These are phyloP conservation scores for Cavenderia fasciculata DNA, from an alignment of 78 protist genomes.

Conservation along the genomic window DNA sequence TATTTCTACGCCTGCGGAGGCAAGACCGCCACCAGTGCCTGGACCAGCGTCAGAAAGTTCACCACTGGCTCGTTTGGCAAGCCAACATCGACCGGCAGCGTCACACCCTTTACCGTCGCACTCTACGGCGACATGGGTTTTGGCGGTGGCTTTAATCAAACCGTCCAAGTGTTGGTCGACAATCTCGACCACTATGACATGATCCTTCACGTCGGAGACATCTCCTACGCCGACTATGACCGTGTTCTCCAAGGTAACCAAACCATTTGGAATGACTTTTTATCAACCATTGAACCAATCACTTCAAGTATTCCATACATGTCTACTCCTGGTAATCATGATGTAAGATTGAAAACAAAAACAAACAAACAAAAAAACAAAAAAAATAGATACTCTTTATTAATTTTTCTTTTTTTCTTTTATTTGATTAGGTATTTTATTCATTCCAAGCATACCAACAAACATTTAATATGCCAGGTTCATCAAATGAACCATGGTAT, in stretches of 20 bases:
- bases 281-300: conserved; percentile 18
- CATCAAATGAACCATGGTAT: conserved; percentile 62
- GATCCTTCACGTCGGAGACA: conserved; percentile 62
- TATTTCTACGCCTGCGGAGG: conserved; percentile 58
- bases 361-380: too few species aligned
- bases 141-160: conserved; percentile 66
- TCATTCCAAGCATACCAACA: conserved; percentile 56
- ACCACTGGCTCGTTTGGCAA: background rate
- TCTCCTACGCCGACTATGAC: conserved; percentile 59
- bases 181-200: conserved; percentile 8
- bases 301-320: conserved; percentile 55
- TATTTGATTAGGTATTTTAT: too few species aligned
- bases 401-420: too few species aligned
- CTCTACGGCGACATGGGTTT: conserved; percentile 65
- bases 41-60: background rate
- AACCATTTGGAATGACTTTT: conserved; percentile 48
- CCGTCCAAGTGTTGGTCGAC: background rate
- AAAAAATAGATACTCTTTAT: too few species aligned
- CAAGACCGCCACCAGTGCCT: background rate
- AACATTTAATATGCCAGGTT: conserved; percentile 59
- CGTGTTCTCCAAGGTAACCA: conserved; percentile 54
- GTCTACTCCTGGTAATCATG: conserved; percentile 77
- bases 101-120: conserved; percentile 51
- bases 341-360: too few species aligned
- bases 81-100: background rate